phyloP scores from a whole-genome alignment of 305 asterid species.

The Fraxinus floribunda region DNA sequence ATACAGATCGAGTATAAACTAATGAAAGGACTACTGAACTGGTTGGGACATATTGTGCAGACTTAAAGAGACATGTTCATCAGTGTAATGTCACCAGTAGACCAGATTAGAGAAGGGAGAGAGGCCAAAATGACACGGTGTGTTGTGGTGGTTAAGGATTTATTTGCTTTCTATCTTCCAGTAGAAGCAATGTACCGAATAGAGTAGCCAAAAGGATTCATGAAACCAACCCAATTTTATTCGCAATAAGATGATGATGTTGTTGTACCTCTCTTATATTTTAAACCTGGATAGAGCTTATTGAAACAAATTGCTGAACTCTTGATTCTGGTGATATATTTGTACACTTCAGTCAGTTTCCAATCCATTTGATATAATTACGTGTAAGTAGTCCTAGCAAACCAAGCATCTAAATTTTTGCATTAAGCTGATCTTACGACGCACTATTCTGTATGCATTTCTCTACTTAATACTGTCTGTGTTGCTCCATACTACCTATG shows the following conservation, averaged over 20 bases:
- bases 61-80: neutral
- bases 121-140: neutral
- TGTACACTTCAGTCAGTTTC: neutral
- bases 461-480: neutral
- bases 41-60: neutral
- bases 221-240: neutral
- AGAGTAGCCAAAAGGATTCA: neutral
- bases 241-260: neutral
- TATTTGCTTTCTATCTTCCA: neutral
- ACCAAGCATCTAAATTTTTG: neutral
- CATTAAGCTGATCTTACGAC: neutral
- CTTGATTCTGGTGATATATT: neutral
- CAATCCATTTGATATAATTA: neutral
- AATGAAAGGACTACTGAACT: neutral
- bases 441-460: neutral
- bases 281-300: neutral
- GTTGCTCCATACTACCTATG: neutral
- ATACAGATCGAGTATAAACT: neutral
- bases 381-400: slow-evolving; percentile 4
- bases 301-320: neutral
- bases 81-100: neutral
- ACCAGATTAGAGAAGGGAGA: neutral
- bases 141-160: neutral
- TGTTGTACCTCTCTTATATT: neutral
- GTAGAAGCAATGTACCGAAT: neutral